A percentile compares a stretch with the other conserved stretches of the same genome.
phyloP scores from a whole-genome alignment of 306 rosid species.

The Sicyos baderoa region DNA sequence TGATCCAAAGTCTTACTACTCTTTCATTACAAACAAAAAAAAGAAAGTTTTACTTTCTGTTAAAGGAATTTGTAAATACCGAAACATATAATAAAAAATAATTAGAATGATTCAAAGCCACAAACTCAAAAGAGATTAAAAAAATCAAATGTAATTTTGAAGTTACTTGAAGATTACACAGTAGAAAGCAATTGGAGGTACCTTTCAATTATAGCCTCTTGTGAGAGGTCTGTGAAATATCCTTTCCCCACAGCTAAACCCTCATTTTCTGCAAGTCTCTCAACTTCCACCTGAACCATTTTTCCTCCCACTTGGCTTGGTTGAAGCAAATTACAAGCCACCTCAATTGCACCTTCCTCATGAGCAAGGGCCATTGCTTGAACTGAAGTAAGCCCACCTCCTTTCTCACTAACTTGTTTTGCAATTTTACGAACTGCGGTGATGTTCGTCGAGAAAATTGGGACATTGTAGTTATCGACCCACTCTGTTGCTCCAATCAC shows the following conservation, averaged over 20 bases:
- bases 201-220: constrained; percentile 48
- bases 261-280: constrained; percentile 55
- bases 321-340: constrained; percentile 54
- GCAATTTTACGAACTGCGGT: constrained; percentile 41
- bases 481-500: constrained; percentile 59
- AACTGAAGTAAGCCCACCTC: constrained; percentile 57
- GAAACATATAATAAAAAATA: no score
- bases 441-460: constrained; percentile 51
- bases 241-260: constrained; percentile 59
- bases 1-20: no score
- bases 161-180: constrained; percentile 6
- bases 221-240: constrained; percentile 68
- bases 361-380: constrained; percentile 82
- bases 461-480: constrained; percentile 77
- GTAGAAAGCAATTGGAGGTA: constrained; percentile 29
- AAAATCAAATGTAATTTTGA: background rate
- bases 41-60: no score
- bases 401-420: constrained; percentile 34
- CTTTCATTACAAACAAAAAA: no score
- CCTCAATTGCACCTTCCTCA: constrained; percentile 35
- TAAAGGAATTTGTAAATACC: no score
- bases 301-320: constrained; percentile 50
- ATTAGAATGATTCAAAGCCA: no score
- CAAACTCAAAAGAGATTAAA: no score
- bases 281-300: constrained; percentile 43